Conservation (phyloP, 495 filamentous ascomycete species). For the Talaromyces adpressus region DNA sequence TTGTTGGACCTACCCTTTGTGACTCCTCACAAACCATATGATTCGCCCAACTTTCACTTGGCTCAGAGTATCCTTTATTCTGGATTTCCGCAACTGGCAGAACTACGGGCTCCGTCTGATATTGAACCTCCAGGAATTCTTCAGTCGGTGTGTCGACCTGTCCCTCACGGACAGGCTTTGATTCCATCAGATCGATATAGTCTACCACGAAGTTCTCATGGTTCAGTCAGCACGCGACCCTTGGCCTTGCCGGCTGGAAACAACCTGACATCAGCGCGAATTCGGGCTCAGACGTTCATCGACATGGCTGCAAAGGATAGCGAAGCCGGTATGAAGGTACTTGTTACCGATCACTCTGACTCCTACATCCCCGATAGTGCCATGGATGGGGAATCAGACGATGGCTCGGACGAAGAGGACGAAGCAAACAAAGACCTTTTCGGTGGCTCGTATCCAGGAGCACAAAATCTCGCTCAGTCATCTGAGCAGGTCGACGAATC, state of each 20-base stretch:
- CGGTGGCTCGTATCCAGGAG: slow-evolving; percentile 19
- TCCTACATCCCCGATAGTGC: slow-evolving; percentile 33
- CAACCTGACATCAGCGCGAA: slow-evolving; percentile 39
- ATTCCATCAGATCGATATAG: slow-evolving; percentile 42
- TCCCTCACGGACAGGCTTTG: slow-evolving; percentile 38
- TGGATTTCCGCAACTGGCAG: slow-evolving; percentile 64
- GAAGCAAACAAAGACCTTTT: slow-evolving; percentile 31
- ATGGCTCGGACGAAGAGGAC: slow-evolving; percentile 20
- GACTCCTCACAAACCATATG: slow-evolving; percentile 24
- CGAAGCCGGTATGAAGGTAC: slow-evolving; percentile 32
- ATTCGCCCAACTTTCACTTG: slow-evolving; percentile 61
- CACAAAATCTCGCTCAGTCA: neutral
- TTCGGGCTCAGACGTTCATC: slow-evolving; percentile 42
- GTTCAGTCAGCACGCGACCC: slow-evolving; percentile 35
- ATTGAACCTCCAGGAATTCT: slow-evolving; percentile 59
- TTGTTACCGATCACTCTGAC: slow-evolving; percentile 41
- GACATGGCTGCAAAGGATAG: slow-evolving; percentile 41
- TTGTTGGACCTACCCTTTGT: slow-evolving; percentile 32
- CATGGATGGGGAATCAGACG: slow-evolving; percentile 22
- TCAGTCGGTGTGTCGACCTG: slow-evolving; percentile 62
- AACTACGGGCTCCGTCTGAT: slow-evolving; percentile 66
- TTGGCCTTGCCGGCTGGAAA: slow-evolving; percentile 38
- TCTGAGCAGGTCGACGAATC: slow-evolving; percentile 8
- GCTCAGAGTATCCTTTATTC: slow-evolving; percentile 60
- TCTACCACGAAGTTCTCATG: slow-evolving; percentile 40